Percentiles rank a stretch among this genome's conserved stretches.
These are phyloP conservation scores for Kwoniella heveanensis DNA, from an alignment of 768 basidiomycete species.

Conservation along the genomic window DNA sequence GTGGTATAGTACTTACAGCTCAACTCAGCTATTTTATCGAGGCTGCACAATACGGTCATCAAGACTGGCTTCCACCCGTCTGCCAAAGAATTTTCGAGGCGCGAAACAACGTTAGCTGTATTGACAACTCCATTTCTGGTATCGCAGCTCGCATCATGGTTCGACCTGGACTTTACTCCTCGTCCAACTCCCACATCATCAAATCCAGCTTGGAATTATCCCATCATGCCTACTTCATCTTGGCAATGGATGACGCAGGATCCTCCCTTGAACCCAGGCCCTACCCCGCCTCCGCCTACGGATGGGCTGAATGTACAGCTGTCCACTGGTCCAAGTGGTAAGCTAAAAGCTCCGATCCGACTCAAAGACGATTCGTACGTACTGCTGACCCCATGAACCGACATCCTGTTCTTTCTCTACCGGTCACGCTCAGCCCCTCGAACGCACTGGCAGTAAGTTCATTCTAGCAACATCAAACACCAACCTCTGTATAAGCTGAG, in stretches of 20 bases:
- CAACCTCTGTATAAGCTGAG: not conserved
- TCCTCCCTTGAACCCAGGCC: conserved; percentile 42
- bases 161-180: conserved; percentile 52
- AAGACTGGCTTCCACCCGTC: no score
- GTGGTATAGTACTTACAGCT: no score
- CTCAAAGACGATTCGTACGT: no score
- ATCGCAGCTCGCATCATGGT: conserved; percentile 57
- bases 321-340: conserved; percentile 51
- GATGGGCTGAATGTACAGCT: conserved; percentile 47
- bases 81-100: no score
- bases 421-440: conserved; percentile 37
- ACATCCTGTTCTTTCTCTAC: no score
- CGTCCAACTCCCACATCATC: conserved; percentile 24
- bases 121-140: no score
- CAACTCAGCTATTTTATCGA: no score
- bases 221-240: conserved; percentile 23
- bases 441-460: conserved; percentile 55
- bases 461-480: not conserved
- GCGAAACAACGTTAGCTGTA: no score
- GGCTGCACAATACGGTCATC: no score
- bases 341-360: conserved; percentile 12
- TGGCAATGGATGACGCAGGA: conserved; percentile 43
- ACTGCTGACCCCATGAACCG: no score
- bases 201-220: conserved; percentile 44
- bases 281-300: conserved; percentile 41